Base-by-base conservation (phyloP, 139 green algal species). In the Klebsormidium nitens region DNA sequence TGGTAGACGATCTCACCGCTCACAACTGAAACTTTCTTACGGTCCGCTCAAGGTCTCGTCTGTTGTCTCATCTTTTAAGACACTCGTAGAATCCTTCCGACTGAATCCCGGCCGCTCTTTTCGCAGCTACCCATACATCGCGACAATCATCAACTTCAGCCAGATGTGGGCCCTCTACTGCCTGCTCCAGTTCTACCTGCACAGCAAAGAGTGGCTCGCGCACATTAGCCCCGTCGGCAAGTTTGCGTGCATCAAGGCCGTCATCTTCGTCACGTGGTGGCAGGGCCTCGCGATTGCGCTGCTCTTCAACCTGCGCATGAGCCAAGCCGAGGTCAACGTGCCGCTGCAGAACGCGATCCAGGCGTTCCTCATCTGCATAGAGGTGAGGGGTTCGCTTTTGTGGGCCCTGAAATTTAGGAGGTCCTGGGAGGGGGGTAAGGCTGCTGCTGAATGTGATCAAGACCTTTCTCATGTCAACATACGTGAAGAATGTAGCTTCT, bases 201-300 rank as follows among this genome's bases (percentile, higher is more conserved):
- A 89, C 34, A 88, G 89, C 1, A 79, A 90, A 58, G 89, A 95
- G 59, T 82, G 96, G 36, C 86, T 98, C 64, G 77, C 80, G 66
- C 90, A 89, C 11, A 95, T 91, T 83, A 91, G 89, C 47, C 93
- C 93, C 1, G 68, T 97, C 2, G 56, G 95, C 37, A 98, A 98
- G 82, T 95, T 98, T 67, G 59, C 92, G 29, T 37, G 95, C 36
- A 87, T 98, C 71, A 98, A 98, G 79, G 69, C 81, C 2, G 89
- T 98, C 36, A 89, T 98, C 37, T 98, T 98, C 82, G 74, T 98
- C 19, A 96, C 90, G 1, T 98, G 94, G 72, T 98, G 93, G 93
- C 93, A 96, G 86, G 86, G 90, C 36, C 5, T 85, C 26, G 5
- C 69, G 14, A 64, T 77, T 38, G 47, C 62, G 29, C 17, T 75